These are phyloP conservation scores for Paragyromitra xinjiangensis DNA, from an alignment of 495 filamentous ascomycete species.

Conservation along the genomic window DNA sequence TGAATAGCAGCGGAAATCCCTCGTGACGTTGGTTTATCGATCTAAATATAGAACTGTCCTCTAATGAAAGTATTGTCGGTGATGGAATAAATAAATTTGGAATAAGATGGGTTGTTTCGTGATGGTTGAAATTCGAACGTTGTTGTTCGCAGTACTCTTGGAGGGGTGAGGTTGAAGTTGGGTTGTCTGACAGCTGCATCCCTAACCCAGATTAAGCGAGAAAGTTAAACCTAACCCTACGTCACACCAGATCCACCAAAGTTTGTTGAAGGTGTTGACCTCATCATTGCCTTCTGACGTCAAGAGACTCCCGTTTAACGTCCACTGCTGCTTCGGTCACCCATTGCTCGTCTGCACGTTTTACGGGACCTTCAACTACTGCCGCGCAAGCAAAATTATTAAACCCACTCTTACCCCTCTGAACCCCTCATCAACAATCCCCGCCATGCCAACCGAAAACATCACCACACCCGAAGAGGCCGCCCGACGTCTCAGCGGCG, in stretches of 20 bases:
- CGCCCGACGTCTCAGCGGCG: not conserved
- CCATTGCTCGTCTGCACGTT: not conserved
- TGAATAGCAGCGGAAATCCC: too few species aligned
- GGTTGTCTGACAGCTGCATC: not conserved
- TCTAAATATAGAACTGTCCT: too few species aligned
- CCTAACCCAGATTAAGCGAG: slow-evolving; percentile 12
- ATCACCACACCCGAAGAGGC: slow-evolving; percentile 18
- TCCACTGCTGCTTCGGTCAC: not conserved
- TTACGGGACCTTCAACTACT: not conserved
- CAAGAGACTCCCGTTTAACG: not conserved
- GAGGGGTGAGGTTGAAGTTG: not conserved
- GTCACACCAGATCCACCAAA: slow-evolving; percentile 10
- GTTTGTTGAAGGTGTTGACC: slow-evolving; percentile 16
- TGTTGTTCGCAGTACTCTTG: not conserved
- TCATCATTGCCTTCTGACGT: slow-evolving; percentile 19
- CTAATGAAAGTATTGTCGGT: too few species aligned
- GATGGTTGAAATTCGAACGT: too few species aligned
- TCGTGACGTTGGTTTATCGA: too few species aligned
- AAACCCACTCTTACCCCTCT: not conserved
- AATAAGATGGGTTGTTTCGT: too few species aligned
- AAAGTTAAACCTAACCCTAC: slow-evolving; percentile 20
- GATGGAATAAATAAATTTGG: too few species aligned
- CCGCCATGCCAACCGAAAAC: slow-evolving; percentile 5
- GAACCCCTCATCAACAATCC: not conserved
- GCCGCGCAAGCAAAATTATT: not conserved